A percentile compares a stretch with the other conserved stretches of the same genome.
phyloP scores from a whole-genome alignment of 228 moss, liverwort and hornwort genomes.

The Sphagnum magellanicum region DNA sequence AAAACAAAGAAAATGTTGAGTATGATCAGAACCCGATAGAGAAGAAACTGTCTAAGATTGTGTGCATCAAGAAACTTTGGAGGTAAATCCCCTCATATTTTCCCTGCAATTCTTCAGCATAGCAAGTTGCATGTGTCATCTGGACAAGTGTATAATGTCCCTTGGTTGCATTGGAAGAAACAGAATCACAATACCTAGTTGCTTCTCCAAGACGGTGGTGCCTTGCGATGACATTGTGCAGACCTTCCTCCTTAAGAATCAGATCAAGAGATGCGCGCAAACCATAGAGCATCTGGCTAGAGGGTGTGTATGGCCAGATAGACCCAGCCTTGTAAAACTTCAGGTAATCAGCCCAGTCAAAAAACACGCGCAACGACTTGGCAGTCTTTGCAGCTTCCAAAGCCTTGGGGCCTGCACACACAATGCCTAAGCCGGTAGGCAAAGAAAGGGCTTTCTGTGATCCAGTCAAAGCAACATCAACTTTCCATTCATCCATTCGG shows the following conservation, averaged over 20 bases:
- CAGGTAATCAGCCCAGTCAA: slow-evolving; percentile 74
- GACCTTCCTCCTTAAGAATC: slow-evolving; percentile 74
- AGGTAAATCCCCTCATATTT: too few species aligned
- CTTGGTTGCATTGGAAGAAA: too few species aligned
- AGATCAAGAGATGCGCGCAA: slow-evolving; percentile 72
- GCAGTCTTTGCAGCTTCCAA: slow-evolving; percentile 60
- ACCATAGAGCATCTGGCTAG: slow-evolving; percentile 81
- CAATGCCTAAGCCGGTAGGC: slow-evolving; percentile 84
- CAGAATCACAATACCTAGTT: slow-evolving; percentile 36
- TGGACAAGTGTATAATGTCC: too few species aligned
- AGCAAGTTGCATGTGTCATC: too few species aligned
- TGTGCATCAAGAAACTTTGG: too few species aligned
- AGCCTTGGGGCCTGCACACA: slow-evolving; percentile 77
- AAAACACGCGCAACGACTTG: slow-evolving; percentile 67
- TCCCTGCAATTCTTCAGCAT: too few species aligned
- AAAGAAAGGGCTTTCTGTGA: slow-evolving; percentile 90
- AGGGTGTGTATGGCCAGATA: slow-evolving; percentile 88
- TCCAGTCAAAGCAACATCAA: slow-evolving; percentile 93
- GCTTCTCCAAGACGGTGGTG: slow-evolving; percentile 79
- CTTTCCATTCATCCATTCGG: slow-evolving; percentile 88
- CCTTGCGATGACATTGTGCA: slow-evolving; percentile 71
- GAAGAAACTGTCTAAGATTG: too few species aligned
- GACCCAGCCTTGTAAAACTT: slow-evolving; percentile 48
- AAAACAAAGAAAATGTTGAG: not conserved
- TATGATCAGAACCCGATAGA: too few species aligned